phyloP scores from a whole-genome alignment of 495 filamentous ascomycete genomes.

The Aspergillus haitiensis region DNA sequence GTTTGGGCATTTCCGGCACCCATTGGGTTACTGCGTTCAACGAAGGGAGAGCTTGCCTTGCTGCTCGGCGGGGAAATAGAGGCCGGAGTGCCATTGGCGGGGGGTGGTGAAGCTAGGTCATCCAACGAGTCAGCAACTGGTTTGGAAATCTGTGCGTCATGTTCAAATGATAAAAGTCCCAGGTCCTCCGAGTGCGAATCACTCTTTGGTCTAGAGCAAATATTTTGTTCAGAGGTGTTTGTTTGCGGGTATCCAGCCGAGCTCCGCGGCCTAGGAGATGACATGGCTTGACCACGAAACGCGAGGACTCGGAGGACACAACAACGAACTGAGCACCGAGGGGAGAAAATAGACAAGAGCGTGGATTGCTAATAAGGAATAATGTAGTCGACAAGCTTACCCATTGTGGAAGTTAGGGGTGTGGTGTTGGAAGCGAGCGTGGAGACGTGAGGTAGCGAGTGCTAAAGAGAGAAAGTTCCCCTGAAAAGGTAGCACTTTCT shows the following conservation, averaged over 20 bases:
- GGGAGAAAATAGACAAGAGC: slow-evolving; percentile 8
- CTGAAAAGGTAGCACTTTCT: slow-evolving; percentile 32
- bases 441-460: slow-evolving; percentile 28
- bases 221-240: slow-evolving; percentile 12
- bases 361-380: slow-evolving; percentile 16
- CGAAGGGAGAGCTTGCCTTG: slow-evolving; percentile 58
- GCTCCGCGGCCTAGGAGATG: slow-evolving; percentile 20
- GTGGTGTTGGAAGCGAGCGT: slow-evolving; percentile 31
- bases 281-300: slow-evolving; percentile 21
- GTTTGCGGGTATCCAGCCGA: slow-evolving; percentile 22
- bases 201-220: slow-evolving; percentile 18
- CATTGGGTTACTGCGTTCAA: slow-evolving; percentile 63
- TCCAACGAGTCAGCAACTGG: slow-evolving; percentile 33
- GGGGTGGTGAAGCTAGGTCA: slow-evolving; percentile 40
- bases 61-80: slow-evolving; percentile 44
- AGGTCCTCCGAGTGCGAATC: slow-evolving; percentile 18
- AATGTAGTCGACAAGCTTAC: slow-evolving; percentile 35
- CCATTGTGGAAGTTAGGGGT: slow-evolving; percentile 40
- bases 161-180: slow-evolving; percentile 19
- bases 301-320: slow-evolving; percentile 10
- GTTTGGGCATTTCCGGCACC: slow-evolving; percentile 62
- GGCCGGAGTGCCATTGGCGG: slow-evolving; percentile 42
- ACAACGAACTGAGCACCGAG: slow-evolving; percentile 6
- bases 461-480: slow-evolving; percentile 34
- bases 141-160: slow-evolving; percentile 20